Base-by-base conservation (phyloP, 176 grass and related monocot species). In the Cymbopogon citratus region DNA sequence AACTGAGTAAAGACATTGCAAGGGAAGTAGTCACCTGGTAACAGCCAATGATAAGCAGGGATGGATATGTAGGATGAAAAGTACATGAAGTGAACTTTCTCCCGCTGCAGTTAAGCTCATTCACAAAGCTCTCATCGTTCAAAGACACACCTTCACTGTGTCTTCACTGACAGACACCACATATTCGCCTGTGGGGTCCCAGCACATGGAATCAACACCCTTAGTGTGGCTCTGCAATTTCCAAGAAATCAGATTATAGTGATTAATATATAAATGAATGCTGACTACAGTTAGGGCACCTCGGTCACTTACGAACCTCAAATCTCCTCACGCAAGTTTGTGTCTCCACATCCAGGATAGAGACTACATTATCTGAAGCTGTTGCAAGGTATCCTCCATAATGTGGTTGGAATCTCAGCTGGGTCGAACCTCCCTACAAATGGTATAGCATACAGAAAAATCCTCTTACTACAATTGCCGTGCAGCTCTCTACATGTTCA, bases 311-410 rank as follows among this genome's bases (percentile, higher is more conserved):
- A 85, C 88, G 38, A 68, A 90, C 88, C 88, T 83, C 84, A 79
- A 90, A 86, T 82, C 68, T 82, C 67, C 84, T 82, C 49, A 90
- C 5, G 15, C 74, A 83, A 90, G 83, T 62, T 80, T 95, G 95
- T 4, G 90, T 98, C 82, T 98, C 95, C 35, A 93, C 92, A 88
- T 98, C 95, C 40, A 98, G 79, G 84, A 98, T 89, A 71, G 86
- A 94, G 16, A 98, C 85, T 26, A 59, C 21, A 77, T 90, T 93
- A 36, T 95, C 88, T 34, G 92, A 90, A 81, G 88, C 88, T 54
- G 82, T 85, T 33, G 90, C 95, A 89, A 98, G 88, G 86, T 84
- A 94, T 66, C 85, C 69, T 23, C 95, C 95, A 68, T 51, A 69
- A 68, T 52, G 69, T 63, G 95, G 92, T 77, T 98, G 92, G 84